A percentile compares a stretch with the other conserved stretches of the same genome.
These are phyloP conservation scores for Puccinellia tenuiflora DNA, from an alignment of 176 grass and related monocot species.

Conservation along the genomic window DNA sequence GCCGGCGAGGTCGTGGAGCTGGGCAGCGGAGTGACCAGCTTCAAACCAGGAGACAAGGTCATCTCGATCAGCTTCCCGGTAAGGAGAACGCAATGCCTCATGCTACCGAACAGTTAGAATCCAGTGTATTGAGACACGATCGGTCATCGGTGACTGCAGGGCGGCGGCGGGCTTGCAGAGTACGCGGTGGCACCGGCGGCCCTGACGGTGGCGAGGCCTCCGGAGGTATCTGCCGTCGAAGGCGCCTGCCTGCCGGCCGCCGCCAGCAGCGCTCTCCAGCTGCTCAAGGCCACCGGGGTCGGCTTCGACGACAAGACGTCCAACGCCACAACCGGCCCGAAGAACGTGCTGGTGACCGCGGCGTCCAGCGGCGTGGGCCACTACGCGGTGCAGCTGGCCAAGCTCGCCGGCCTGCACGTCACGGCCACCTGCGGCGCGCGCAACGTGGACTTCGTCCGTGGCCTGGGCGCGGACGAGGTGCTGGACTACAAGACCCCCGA, in stretches of 20 bases:
- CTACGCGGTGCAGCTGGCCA: slow-evolving; percentile 76
- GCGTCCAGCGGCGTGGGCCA: slow-evolving; percentile 83
- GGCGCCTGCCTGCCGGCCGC: slow-evolving; percentile 55
- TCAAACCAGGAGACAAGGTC: slow-evolving; percentile 79
- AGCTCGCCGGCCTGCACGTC: slow-evolving; percentile 53
- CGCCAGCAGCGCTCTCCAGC: slow-evolving; percentile 50
- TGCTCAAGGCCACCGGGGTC: slow-evolving; percentile 45
- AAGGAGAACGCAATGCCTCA: neutral
- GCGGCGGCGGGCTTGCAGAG: slow-evolving; percentile 55
- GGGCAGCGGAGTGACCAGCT: slow-evolving; percentile 56
- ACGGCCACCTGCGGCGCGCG: slow-evolving; percentile 81
- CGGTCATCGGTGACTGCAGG: slow-evolving; percentile 24
- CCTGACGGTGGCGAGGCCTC: slow-evolving; percentile 42
- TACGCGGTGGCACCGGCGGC: slow-evolving; percentile 44
- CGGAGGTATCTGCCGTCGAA: slow-evolving; percentile 49
- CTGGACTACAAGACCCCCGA: slow-evolving; percentile 67
- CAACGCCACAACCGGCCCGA: neutral
- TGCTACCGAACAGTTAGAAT: neutral
- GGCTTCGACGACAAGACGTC: slow-evolving; percentile 36
- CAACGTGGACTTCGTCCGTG: slow-evolving; percentile 42
- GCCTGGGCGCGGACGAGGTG: slow-evolving; percentile 61
- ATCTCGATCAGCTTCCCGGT: slow-evolving; percentile 54
- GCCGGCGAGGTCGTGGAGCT: slow-evolving; percentile 64
- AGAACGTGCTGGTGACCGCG: slow-evolving; percentile 69
- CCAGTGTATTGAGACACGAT: neutral